Evolutionary conservation across 1,284 basidiomycete species (phyloP).

Genomic region (Rhodotorula glutinis): DNA sequence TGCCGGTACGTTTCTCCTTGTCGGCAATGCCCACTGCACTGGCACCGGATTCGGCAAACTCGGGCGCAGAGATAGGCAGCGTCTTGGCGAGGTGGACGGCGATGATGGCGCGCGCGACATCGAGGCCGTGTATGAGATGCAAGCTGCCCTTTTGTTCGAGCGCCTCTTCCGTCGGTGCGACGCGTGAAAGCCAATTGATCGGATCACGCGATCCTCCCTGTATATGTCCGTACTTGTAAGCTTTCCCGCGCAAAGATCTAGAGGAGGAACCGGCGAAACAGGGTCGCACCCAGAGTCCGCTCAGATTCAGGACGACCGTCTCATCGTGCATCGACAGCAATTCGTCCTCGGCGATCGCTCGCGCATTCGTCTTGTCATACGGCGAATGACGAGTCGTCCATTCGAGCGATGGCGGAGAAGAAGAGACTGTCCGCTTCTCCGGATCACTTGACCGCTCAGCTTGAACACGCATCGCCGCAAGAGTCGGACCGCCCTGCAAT

Average conservation of each 20-base stretch:
- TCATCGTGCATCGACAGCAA: conserved; percentile 53
- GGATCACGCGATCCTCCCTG: conserved; percentile 55
- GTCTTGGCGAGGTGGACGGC: conserved; percentile 34
- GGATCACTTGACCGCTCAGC: not conserved
- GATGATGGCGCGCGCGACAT: conserved; percentile 58
- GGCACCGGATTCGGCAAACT: not conserved
- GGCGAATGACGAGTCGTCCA: conserved; percentile 60
- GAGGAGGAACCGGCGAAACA: not conserved
- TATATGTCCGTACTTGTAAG: too few species aligned
- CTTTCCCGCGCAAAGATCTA: not conserved
- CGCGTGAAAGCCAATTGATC: conserved; percentile 56
- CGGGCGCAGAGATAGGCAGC: not conserved
- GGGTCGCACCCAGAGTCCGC: conserved; percentile 56
- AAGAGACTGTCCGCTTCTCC: not conserved
- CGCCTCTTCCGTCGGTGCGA: conserved; percentile 59
- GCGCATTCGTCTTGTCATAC: conserved; percentile 49
- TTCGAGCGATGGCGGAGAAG: not conserved
- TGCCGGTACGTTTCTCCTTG: not conserved
- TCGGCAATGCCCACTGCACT: too few species aligned
- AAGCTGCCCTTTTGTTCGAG: conserved; percentile 56
- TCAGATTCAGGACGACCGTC: conserved; percentile 60
- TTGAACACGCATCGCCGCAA: conserved; percentile 13
- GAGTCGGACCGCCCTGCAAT: conserved; percentile 42
- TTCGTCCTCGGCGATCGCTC: conserved; percentile 58
- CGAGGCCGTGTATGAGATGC: conserved; percentile 52